Evolutionary conservation across 495 filamentous ascomycete genomes (phyloP), one percentile per base, ranked within the genome.

Genomic region (Aspergillus homomorphus): DNA sequence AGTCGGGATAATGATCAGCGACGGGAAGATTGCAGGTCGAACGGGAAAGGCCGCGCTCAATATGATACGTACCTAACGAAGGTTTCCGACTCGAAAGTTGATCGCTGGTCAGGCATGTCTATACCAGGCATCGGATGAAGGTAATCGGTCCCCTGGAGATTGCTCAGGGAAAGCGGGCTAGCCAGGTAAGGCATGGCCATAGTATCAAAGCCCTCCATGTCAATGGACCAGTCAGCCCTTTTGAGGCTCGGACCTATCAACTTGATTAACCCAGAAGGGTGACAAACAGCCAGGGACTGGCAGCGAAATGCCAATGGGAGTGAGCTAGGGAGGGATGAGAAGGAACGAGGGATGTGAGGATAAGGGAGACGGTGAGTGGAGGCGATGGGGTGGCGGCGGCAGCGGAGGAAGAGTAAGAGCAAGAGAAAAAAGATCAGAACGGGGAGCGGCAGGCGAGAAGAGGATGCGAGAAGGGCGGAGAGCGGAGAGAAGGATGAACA

Each of bases 131-230:
- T 69, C 19, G 75, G 66, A 63, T 69, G 74, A 45, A 81, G 77
- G 68, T 84, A 84, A 61, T 84, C 81, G 33, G 76, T 62, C 51
- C 71, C 68, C 58, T 81, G 78, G 43, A 82, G 69, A 73, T 79
- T 77, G 53, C 73, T 70, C 52, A 85, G 72, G 41, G 81, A 77
- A 53, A 85, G 69, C 53, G 81, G 78, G 59, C 75, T 80, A 21
- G 81, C 75, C 69, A 86, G 65, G 66, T 86, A 87, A 45, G 82
- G 79, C 82, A 87, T 84, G 64, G 79, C 78, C 72, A 84, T 82
- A 60, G 80, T 81, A 65, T 87, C 84, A 73, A 83, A 88, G 69
- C 82, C 79, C 66, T 87, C 81, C 81, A 88, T 86, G 69, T 68
- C 71, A 69, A 66, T 63, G 61, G 63, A 33, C 48, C 24, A 15